These are phyloP conservation scores for Chromera velia DNA, from an alignment of 73 alveolate species.

Conservation along the genomic window DNA sequence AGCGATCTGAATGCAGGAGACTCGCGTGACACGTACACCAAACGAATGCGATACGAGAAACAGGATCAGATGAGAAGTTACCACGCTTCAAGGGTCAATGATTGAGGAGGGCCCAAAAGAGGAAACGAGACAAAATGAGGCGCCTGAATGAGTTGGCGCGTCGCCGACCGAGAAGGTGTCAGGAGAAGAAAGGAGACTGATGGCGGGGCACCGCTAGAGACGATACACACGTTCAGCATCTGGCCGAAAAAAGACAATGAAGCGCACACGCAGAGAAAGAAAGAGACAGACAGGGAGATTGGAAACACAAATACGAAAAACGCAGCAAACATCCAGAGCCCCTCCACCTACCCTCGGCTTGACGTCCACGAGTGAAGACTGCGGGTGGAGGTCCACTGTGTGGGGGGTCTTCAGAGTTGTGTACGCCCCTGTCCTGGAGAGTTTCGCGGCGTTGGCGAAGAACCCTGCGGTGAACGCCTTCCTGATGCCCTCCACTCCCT, in stretches of 20 bases:
- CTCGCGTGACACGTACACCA: too few relatives aligned
- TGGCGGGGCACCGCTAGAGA: not conserved
- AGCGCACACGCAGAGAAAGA: not conserved
- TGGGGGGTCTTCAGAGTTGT: conserved; percentile 93
- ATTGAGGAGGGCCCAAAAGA: too few relatives aligned
- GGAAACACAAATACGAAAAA: too few relatives aligned
- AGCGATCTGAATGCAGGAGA: too few relatives aligned
- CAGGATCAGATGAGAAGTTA: too few relatives aligned
- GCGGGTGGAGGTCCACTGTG: conserved; percentile 75
- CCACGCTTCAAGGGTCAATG: too few relatives aligned
- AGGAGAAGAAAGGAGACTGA: too few relatives aligned
- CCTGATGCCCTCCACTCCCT: conserved; percentile 35
- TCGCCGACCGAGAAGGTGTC: too few relatives aligned
- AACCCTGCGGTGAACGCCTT: conserved; percentile 87
- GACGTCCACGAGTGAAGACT: conserved; percentile 45
- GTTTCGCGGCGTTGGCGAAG: conserved; percentile 91
- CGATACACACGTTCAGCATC: not conserved
- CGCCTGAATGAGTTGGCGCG: too few relatives aligned
- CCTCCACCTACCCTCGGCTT: conserved; percentile 11
- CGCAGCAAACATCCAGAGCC: not conserved
- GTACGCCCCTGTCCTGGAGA: conserved; percentile 85
- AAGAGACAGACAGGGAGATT: too few relatives aligned
- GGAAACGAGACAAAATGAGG: too few relatives aligned
- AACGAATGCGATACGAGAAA: too few relatives aligned
- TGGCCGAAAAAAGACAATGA: not conserved